Percentiles rank a stretch among this genome's conserved stretches.
Evolutionary conservation across 2,329 filamentous ascomycete genomes (phyloP).

Genomic region (Pseudogymnoascus verrucosus): DNA sequence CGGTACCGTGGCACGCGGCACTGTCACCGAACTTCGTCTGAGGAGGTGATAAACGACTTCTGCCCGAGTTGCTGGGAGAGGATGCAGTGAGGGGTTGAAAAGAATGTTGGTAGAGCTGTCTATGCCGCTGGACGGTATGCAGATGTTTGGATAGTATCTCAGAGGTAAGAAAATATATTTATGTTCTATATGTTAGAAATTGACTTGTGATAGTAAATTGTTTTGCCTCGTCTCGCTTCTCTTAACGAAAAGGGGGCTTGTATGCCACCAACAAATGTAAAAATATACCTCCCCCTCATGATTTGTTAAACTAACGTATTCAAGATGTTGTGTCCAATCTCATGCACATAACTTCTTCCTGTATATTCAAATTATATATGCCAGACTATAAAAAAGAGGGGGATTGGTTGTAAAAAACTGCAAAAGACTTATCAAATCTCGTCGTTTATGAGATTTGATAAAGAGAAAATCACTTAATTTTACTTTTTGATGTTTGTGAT

Average conservation of each 20-base stretch:
- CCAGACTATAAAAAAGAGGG: not conserved
- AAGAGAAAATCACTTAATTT: conserved; percentile 5
- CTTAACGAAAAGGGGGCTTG: not conserved
- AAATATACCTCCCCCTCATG: not conserved
- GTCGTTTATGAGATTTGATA: not conserved
- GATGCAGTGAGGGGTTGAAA: not conserved
- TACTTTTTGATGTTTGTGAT: not conserved
- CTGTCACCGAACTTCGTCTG: not conserved
- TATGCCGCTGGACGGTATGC: not conserved
- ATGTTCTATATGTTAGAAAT: not conserved
- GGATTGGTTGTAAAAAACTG: not conserved
- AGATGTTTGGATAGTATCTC: not conserved
- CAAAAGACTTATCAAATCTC: conserved; percentile 7
- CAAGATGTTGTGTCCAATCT: not conserved
- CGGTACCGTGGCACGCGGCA: not conserved
- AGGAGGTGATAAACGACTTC: not conserved
- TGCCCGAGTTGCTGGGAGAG: not conserved
- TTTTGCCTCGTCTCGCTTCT: not conserved
- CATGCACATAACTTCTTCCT: not conserved
- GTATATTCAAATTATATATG: not conserved
- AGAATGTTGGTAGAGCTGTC: not conserved
- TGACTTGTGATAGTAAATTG: not conserved
- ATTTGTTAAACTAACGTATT: not conserved
- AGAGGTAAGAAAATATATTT: not conserved
- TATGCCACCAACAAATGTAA: not conserved